Conservation (phyloP, 225 moss, liverwort and hornwort genomes). For the Ulota crispa region DNA sequence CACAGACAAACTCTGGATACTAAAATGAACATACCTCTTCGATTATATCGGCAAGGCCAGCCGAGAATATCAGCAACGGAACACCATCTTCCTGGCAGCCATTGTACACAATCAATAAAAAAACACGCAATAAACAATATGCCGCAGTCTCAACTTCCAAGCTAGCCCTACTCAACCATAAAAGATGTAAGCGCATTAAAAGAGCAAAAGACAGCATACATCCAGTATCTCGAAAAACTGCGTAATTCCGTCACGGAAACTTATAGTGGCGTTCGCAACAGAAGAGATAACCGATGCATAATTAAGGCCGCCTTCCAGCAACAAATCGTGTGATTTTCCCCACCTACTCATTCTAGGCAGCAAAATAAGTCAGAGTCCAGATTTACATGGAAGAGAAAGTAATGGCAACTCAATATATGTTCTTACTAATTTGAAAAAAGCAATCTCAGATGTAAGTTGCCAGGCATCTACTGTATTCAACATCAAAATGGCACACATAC, state of each 20-base stretch:
- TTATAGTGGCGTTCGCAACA: conserved; percentile 63
- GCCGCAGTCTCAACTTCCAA: background rate
- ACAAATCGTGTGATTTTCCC: conserved; percentile 75
- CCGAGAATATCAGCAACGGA: conserved; percentile 77
- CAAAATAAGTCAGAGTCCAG: conserved; percentile 37
- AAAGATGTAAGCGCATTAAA: background rate
- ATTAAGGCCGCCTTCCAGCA: conserved; percentile 80
- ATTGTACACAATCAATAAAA: background rate
- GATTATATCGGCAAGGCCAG: conserved; percentile 83
- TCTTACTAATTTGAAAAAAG: background rate
- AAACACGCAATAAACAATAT: background rate
- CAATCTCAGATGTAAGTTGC: background rate
- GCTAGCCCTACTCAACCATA: background rate
- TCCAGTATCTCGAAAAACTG: conserved; percentile 69
- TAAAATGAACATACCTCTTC: conserved; percentile 57
- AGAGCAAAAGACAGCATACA: conserved; percentile 39
- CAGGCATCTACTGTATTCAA: background rate
- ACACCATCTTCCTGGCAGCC: conserved; percentile 56
- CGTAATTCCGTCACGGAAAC: conserved; percentile 70
- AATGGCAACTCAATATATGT: background rate
- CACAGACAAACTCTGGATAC: background rate
- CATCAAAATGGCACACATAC: background rate
- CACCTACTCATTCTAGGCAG: conserved; percentile 71
- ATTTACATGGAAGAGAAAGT: background rate
- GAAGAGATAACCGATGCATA: conserved; percentile 55